Conservation (phyloP, 768 basidiomycete species). For the Zangia roseola region DNA sequence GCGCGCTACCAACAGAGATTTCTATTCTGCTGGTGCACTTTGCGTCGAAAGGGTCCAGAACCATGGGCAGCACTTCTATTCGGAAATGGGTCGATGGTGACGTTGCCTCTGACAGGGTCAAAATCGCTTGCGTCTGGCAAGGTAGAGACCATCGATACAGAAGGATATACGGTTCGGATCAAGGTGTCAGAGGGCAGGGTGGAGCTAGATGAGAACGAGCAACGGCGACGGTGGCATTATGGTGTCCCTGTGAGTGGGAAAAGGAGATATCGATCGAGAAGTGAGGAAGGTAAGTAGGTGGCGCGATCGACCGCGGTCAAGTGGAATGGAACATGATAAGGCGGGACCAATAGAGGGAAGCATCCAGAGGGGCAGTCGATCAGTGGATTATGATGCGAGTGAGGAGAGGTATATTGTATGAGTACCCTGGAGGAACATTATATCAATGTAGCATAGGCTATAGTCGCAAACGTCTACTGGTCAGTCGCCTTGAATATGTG, state of each 20-base stretch:
- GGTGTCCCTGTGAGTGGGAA: conserved; percentile 28
- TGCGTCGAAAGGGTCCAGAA: conserved; percentile 41
- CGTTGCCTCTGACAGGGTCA: conserved; percentile 6
- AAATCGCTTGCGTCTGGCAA: background rate
- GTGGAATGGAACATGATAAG: background rate
- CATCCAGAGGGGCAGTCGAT: conserved; percentile 19
- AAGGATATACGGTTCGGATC: conserved; percentile 41
- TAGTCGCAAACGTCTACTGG: background rate
- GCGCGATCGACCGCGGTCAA: conserved; percentile 33
- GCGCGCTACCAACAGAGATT: conserved; percentile 76
- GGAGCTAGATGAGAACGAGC: conserved; percentile 46
- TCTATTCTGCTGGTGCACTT: conserved; percentile 91
- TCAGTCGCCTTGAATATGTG: background rate
- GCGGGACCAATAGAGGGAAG: conserved; percentile 3
- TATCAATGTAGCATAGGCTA: conserved; percentile 5
- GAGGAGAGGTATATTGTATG: conserved; percentile 13
- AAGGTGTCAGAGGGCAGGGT: conserved; percentile 46
- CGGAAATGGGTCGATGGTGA: conserved; percentile 18
- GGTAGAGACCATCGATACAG: conserved; percentile 12
- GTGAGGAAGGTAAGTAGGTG: conserved; percentile 41
- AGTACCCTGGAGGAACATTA: background rate
- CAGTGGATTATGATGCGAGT: conserved; percentile 2
- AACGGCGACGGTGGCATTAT: conserved; percentile 52
- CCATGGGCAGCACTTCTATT: background rate
- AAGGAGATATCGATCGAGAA: conserved; percentile 40